Evolutionary conservation across 164 flowering plant genomes (phyloP).

Genomic region (Aristolochia californica): DNA sequence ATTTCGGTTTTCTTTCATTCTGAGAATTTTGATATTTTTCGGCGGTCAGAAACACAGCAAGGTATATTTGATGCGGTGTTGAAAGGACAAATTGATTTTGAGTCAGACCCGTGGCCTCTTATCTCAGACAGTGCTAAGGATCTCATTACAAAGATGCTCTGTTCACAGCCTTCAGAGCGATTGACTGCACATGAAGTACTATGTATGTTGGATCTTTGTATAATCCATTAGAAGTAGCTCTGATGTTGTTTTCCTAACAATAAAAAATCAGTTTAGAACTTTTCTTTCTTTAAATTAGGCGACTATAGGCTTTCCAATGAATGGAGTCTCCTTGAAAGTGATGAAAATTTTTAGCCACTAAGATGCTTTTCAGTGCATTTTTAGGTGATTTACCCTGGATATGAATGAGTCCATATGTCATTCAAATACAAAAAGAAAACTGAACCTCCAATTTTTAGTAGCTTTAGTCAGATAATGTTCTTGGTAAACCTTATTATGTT

Average conservation of each 20-base stretch:
- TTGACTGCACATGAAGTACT: constrained; percentile 95
- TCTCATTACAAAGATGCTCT: constrained; percentile 80
- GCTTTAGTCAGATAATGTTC: too few relatives aligned
- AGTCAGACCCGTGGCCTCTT: constrained; percentile 96
- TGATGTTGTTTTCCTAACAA: not conserved
- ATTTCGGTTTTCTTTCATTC: constrained; percentile 1
- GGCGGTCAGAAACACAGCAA: constrained; percentile 52
- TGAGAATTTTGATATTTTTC: not conserved
- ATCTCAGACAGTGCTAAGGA: constrained; percentile 97
- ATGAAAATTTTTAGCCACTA: too few relatives aligned
- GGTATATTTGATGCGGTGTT: constrained; percentile 81
- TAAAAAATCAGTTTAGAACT: too few relatives aligned
- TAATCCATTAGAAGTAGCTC: not conserved
- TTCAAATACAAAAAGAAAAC: too few relatives aligned
- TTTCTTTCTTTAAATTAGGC: not conserved
- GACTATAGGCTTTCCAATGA: not conserved
- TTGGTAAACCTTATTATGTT: too few relatives aligned
- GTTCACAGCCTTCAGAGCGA: constrained; percentile 68
- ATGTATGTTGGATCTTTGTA: constrained; percentile 38
- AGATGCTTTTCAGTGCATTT: too few relatives aligned
- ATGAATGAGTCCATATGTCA: too few relatives aligned
- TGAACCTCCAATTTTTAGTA: too few relatives aligned
- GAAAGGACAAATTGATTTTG: constrained; percentile 91
- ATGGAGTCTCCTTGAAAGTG: too few relatives aligned
- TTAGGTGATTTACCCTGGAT: too few relatives aligned